phyloP scores from a whole-genome alignment of 148 eudicot species.

The Polygonum maritimum region DNA sequence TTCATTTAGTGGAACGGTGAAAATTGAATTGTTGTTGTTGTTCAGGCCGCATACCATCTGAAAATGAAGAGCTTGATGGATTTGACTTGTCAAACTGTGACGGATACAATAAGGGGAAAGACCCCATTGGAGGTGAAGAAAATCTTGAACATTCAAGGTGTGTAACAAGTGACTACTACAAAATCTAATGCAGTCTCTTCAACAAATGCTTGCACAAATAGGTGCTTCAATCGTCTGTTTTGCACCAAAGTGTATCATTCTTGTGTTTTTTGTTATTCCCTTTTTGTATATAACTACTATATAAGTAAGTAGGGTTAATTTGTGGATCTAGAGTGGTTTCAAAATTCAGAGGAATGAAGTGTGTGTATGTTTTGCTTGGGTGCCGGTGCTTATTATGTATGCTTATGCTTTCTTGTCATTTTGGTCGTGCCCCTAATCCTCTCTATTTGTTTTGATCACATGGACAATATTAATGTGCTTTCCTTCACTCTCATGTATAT shows the following conservation, averaged over 20 bases:
- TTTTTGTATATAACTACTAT: not conserved
- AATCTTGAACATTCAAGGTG: slow-evolving; percentile 13
- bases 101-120: slow-evolving; percentile 19
- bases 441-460: no score
- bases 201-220: not conserved
- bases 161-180: not conserved
- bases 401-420: not conserved
- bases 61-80: slow-evolving; percentile 20
- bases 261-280: not conserved
- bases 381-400: not conserved
- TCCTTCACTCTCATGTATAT: not conserved
- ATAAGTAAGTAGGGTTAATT: not conserved
- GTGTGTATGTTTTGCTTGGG: not conserved
- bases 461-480: not conserved
- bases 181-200: not conserved
- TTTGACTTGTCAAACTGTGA: slow-evolving; percentile 16
- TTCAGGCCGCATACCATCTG: slow-evolving; percentile 18
- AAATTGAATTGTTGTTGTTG: not conserved
- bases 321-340: not conserved
- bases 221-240: not conserved
- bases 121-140: slow-evolving; percentile 17
- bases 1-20: no score
- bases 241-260: not conserved
- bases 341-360: not conserved
- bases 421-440: not conserved